These are phyloP conservation scores for Solanum pimpinellifolium DNA, from an alignment of 257 asterid genomes.

Conservation along the genomic window DNA sequence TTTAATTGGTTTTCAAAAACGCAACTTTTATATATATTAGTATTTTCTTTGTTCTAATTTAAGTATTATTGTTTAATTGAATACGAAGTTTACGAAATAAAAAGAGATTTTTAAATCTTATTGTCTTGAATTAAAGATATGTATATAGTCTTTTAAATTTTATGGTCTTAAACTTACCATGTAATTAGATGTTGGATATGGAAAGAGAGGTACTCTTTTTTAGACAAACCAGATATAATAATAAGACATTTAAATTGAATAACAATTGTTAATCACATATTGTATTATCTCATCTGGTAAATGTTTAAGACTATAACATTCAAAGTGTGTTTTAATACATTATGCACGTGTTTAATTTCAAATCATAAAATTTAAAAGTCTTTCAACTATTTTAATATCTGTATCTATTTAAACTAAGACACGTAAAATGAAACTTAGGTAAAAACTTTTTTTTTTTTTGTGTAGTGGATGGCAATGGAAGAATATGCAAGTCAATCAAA, in stretches of 20 bases:
- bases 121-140: neutral
- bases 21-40: neutral
- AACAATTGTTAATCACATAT: no score
- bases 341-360: neutral
- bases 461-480: conserved; percentile 11
- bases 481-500: conserved; percentile 8
- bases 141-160: no score
- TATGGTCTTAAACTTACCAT: neutral
- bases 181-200: neutral
- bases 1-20: neutral
- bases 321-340: no score
- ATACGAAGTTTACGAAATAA: no score
- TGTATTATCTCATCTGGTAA: neutral
- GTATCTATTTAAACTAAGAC: neutral
- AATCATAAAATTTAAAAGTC: neutral
- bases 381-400: rapidly evolving
- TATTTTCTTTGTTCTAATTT: no score
- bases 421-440: neutral
- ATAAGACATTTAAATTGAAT: neutral
- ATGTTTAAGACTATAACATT: no score
- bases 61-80: neutral
- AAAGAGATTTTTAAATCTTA: no score
- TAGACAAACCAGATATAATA: no score
- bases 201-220: no score
- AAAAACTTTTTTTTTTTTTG: neutral